Percentiles rank a stretch among this genome's conserved stretches.
Conservation (phyloP, 1,139 yeast genomes). For the Suhomyces guaymorum region DNA sequence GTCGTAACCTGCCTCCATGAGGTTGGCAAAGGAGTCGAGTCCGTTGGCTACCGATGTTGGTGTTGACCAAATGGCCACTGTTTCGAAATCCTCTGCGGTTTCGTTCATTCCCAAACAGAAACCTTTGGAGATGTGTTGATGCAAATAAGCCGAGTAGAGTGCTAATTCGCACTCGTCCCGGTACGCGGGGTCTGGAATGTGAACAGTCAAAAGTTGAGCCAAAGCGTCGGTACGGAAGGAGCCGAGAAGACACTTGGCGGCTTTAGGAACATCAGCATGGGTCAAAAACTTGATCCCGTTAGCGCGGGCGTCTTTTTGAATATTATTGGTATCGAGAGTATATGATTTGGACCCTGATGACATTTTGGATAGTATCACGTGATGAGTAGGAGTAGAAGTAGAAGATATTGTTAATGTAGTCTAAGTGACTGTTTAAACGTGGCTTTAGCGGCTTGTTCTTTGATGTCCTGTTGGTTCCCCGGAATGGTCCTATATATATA, state of each 20-base stretch:
- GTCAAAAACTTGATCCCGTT: slow-evolving; percentile 31
- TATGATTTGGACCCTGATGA: slow-evolving; percentile 6
- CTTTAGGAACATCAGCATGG: slow-evolving; percentile 50
- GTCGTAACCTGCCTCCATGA: slow-evolving; percentile 60
- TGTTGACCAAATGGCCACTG: slow-evolving; percentile 63
- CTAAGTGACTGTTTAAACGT: too few relatives aligned
- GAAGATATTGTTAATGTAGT: too few relatives aligned
- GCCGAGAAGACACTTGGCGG: slow-evolving; percentile 52
- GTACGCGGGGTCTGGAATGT: slow-evolving; percentile 38
- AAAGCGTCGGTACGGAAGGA: slow-evolving; percentile 56
- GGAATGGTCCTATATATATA: too few relatives aligned
- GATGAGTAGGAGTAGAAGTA: neutral
- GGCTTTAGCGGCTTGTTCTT: too few relatives aligned
- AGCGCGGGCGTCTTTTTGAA: slow-evolving; percentile 8
- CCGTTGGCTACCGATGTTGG: slow-evolving; percentile 51
- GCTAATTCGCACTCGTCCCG: slow-evolving; percentile 44
- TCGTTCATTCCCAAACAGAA: slow-evolving; percentile 52
- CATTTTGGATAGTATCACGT: slow-evolving; percentile 4
- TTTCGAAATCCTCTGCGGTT: slow-evolving; percentile 51
- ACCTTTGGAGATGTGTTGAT: slow-evolving; percentile 59
- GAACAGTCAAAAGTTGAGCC: slow-evolving; percentile 48
- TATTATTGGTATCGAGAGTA: slow-evolving; percentile 1
- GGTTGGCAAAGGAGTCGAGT: slow-evolving; percentile 47
- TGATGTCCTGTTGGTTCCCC: too few relatives aligned
- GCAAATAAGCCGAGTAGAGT: slow-evolving; percentile 57